Evolutionary conservation across 1,284 basidiomycete genomes (phyloP), one percentile per base, ranked within the genome.

Genomic region (Heliocybe sulcata): DNA sequence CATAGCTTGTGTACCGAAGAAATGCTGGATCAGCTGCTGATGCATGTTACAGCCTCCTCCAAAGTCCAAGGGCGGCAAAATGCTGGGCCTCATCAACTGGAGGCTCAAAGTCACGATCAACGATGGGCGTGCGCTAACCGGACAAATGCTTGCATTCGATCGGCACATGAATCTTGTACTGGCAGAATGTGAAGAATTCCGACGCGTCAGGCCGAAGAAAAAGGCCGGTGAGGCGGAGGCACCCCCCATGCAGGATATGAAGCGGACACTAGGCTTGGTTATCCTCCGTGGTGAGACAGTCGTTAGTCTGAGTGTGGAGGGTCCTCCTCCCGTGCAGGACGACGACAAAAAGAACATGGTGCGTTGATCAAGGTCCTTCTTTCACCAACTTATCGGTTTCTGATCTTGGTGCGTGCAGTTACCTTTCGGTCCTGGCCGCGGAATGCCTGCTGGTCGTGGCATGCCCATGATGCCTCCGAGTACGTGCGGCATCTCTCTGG

Each of bases 81-180:
- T 99, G 94, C 87, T 98, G 73, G 77, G 87, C 69, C 88, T 99
- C 73, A 87, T 99, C 77, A 96, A 98, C 77, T 98, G 96, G 88
- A 82, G 96, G 69, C 82, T 99, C 64, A 95, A 93, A 75, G 88
- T 99, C 59, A 98, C 95, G 55, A 88, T 99, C 73, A 98, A 97
- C 83, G 97, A 99, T 74, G 94, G 94, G 57, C 90, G 97, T 67
- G 84, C 92, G 56, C 79, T 99, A 64, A 93, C 92, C 47, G 97
- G 97, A 50, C 97, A 98, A 75, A 96, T 99, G 90, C 88, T 99
- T 67, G 97, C 97, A 52, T 99, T 98, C 69, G 97, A 99, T 78
- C 89, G 92, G 66, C 97, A 99, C 76, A 99, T 99, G 96, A 99
- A 99, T 75, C 81, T 99, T 63, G 97, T 99, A 52, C 77, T 99